These are phyloP conservation scores for Abortiporus biennis DNA, from an alignment of 1,284 basidiomycete genomes.

Conservation along the genomic window DNA sequence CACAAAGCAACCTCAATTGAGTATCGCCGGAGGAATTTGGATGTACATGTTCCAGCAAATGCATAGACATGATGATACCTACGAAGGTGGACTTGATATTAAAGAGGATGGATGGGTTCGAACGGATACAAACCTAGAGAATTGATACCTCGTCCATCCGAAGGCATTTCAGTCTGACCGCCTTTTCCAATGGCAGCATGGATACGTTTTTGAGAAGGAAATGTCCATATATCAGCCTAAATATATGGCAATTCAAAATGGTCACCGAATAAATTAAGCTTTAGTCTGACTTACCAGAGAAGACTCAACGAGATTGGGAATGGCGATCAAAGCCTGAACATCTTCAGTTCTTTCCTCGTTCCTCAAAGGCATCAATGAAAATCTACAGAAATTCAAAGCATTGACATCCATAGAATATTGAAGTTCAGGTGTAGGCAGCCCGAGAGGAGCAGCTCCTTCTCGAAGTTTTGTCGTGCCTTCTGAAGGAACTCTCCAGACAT, in stretches of 20 bases:
- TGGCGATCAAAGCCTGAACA: conserved; percentile 52
- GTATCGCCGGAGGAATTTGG: conserved; percentile 25
- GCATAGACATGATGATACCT: conserved; percentile 86
- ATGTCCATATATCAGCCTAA: conserved; percentile 76
- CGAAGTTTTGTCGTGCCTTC: conserved; percentile 42
- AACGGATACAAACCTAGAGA: conserved; percentile 23
- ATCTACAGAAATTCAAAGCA: conserved; percentile 85
- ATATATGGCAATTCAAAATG: neutral
- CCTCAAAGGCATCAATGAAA: conserved; percentile 43
- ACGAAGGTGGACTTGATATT: conserved; percentile 2
- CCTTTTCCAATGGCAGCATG: conserved; percentile 76
- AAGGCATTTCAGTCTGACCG: conserved; percentile 21
- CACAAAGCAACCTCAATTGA: conserved; percentile 56
- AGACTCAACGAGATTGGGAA: conserved; percentile 86
- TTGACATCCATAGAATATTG: conserved; percentile 77
- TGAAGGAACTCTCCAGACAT: conserved; percentile 51
- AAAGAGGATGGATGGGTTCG: neutral
- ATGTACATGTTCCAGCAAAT: conserved; percentile 44
- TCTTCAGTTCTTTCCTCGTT: conserved; percentile 11
- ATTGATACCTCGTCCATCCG: conserved; percentile 37
- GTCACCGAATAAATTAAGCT: neutral
- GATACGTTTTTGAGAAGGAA: conserved; percentile 57
- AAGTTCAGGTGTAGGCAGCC: conserved; percentile 43
- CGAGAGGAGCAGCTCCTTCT: conserved; percentile 48
- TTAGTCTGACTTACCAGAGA: conserved; percentile 51